Conservation (phyloP, 2,329 filamentous ascomycete species). For the Colletotrichum plurivorum region DNA sequence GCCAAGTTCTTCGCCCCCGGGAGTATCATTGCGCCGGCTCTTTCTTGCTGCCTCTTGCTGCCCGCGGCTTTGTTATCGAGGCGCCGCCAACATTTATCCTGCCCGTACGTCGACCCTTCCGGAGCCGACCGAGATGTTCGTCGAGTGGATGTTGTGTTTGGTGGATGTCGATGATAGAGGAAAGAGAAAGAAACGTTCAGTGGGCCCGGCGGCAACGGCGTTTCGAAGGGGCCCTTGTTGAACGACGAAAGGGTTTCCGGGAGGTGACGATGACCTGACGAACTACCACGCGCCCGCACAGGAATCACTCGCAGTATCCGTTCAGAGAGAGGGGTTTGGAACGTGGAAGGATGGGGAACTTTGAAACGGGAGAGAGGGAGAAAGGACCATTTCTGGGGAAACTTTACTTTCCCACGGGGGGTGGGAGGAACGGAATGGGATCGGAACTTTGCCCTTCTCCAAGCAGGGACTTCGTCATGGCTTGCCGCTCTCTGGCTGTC, state of each 20-base stretch:
- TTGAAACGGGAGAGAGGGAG: slow-evolving; percentile 9
- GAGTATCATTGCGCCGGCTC: slow-evolving; percentile 13
- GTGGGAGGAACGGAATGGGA: background rate
- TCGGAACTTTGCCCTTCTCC: slow-evolving; percentile 3
- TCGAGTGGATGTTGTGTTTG: background rate
- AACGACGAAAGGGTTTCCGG: background rate
- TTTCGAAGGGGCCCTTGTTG: slow-evolving; percentile 13
- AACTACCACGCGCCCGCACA: background rate
- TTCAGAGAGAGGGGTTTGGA: background rate
- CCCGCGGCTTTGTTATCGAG: slow-evolving; percentile 13
- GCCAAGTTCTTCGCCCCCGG: background rate
- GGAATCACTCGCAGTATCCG: too few species aligned
- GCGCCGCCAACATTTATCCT: slow-evolving; percentile 22
- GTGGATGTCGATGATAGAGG: background rate
- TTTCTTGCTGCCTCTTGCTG: slow-evolving; percentile 15
- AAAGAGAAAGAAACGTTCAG: background rate
- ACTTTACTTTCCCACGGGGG: slow-evolving; percentile 13
- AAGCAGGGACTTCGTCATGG: slow-evolving; percentile 7
- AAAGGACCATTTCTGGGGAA: slow-evolving; percentile 3
- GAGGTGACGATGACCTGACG: background rate
- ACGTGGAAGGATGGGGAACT: slow-evolving; percentile 5
- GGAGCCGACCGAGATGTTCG: slow-evolving; percentile 3
- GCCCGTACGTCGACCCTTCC: background rate
- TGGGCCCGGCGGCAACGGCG: slow-evolving; percentile 6
- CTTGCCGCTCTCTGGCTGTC: background rate